These are phyloP conservation scores for Ustilago loliicola DNA, from an alignment of 1,284 basidiomycete genomes.

Conservation along the genomic window DNA sequence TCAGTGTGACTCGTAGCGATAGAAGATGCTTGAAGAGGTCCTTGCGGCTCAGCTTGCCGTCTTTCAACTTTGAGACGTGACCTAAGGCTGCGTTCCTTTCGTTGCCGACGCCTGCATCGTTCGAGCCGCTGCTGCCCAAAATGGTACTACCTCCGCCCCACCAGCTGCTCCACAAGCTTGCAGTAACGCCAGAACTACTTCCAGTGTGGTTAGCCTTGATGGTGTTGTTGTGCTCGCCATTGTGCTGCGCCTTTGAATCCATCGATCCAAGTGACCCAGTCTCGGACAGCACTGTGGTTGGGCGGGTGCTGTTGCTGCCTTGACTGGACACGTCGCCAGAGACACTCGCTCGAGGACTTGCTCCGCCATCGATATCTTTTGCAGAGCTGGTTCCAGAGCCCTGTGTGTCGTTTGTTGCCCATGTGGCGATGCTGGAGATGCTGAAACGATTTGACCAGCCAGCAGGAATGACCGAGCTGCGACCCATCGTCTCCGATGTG, in stretches of 20 bases:
- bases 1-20: constrained; percentile 85
- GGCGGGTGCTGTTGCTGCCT: constrained; percentile 39
- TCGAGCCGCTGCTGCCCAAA: constrained; percentile 6
- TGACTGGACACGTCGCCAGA: constrained; percentile 35
- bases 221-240: constrained; percentile 27
- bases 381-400: constrained; percentile 21
- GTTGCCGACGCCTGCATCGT: constrained; percentile 18
- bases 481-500: constrained; percentile 46
- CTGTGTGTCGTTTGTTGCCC: constrained; percentile 53
- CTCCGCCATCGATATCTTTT: constrained; percentile 29
- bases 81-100: constrained; percentile 28
- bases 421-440: constrained; percentile 77
- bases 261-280: constrained; percentile 33
- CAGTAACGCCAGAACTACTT: constrained; percentile 45
- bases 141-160: constrained; percentile 51
- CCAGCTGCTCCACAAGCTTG: constrained; percentile 60
- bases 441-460: constrained; percentile 82
- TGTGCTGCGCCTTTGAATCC: constrained; percentile 17
- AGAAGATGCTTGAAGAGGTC: constrained; percentile 80
- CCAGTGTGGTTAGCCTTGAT: constrained; percentile 47
- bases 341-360: constrained; percentile 29
- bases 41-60: constrained; percentile 49
- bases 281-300: constrained; percentile 42
- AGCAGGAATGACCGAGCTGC: constrained; percentile 41
- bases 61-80: constrained; percentile 40